These are phyloP conservation scores for Ascochyta pisi DNA, from an alignment of 2,329 filamentous ascomycete genomes.

Conservation along the genomic window DNA sequence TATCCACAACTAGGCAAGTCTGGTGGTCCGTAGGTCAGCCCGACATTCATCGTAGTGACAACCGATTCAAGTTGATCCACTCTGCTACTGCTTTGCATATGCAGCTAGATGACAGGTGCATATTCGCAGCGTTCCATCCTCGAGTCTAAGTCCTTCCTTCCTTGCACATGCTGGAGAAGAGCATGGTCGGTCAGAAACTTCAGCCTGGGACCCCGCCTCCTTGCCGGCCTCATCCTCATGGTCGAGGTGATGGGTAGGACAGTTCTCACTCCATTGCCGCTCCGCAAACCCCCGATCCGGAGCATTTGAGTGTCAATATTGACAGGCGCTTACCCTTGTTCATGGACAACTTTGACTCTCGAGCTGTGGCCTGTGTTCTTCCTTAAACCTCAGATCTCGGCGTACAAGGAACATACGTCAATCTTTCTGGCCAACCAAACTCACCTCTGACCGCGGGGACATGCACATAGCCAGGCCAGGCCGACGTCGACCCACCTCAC, in stretches of 20 bases:
- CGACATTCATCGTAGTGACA: slow-evolving; percentile 26
- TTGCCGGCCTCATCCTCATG: slow-evolving; percentile 9
- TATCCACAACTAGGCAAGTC: slow-evolving; percentile 18
- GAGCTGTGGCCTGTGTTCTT: neutral
- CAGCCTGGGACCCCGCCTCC: slow-evolving; percentile 33
- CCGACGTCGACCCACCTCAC: slow-evolving; percentile 31
- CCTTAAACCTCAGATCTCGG: slow-evolving; percentile 13
- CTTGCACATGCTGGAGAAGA: slow-evolving; percentile 27
- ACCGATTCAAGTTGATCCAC: slow-evolving; percentile 29
- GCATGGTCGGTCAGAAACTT: slow-evolving; percentile 22
- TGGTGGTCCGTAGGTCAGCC: slow-evolving; percentile 25
- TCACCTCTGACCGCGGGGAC: slow-evolving; percentile 30
- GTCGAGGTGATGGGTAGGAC: neutral
- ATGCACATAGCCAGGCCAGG: slow-evolving; percentile 34
- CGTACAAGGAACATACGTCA: slow-evolving; percentile 24
- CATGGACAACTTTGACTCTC: neutral
- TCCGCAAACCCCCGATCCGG: neutral
- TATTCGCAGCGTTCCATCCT: slow-evolving; percentile 39
- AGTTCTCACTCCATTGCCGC: neutral
- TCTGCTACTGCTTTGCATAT: slow-evolving; percentile 46
- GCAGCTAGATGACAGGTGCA: slow-evolving; percentile 47
- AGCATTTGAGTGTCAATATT: neutral
- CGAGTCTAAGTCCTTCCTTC: slow-evolving; percentile 28
- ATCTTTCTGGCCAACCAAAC: slow-evolving; percentile 26
- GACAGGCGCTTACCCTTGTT: neutral